Evolutionary conservation across 2,329 filamentous ascomycete genomes (phyloP).

Genomic region (Neodidymelliopsis sp.): DNA sequence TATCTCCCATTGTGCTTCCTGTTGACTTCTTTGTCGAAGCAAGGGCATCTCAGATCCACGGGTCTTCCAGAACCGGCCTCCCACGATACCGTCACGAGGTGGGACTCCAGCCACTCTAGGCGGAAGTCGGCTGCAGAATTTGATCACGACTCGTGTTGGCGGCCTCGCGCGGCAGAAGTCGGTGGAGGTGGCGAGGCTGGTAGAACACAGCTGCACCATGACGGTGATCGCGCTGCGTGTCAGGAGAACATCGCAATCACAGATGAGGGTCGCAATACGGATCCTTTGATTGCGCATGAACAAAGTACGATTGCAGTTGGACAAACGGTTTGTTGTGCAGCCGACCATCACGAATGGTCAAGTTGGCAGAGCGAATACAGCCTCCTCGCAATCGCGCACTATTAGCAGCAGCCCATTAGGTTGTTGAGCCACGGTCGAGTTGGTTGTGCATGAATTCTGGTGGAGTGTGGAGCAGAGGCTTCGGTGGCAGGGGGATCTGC

Average conservation of each 20-base stretch:
- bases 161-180: slow-evolving; percentile 11
- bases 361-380: background rate
- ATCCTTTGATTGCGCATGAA: slow-evolving; percentile 19
- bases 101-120: slow-evolving; percentile 17
- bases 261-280: slow-evolving; percentile 14
- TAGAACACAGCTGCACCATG: slow-evolving; percentile 15
- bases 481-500: slow-evolving; percentile 30
- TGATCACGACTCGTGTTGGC: slow-evolving; percentile 11
- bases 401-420: slow-evolving; percentile 14
- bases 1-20: slow-evolving; percentile 26
- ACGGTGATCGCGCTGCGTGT: slow-evolving; percentile 21
- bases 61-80: background rate
- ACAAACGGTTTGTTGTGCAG: slow-evolving; percentile 4
- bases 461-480: slow-evolving; percentile 22
- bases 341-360: background rate
- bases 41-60: slow-evolving; percentile 5
- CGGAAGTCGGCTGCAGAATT: slow-evolving; percentile 8
- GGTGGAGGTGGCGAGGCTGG: slow-evolving; percentile 12
- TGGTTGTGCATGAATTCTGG: slow-evolving; percentile 31
- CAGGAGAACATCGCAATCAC: slow-evolving; percentile 23
- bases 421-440: slow-evolving; percentile 29
- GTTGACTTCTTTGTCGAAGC: background rate
- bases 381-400: background rate
- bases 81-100: slow-evolving; percentile 8
- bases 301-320: slow-evolving; percentile 10